Evolutionary conservation across 768 basidiomycete genomes (phyloP), one percentile per base, ranked within the genome.

Genomic region (Pulveroboletus sp.): DNA sequence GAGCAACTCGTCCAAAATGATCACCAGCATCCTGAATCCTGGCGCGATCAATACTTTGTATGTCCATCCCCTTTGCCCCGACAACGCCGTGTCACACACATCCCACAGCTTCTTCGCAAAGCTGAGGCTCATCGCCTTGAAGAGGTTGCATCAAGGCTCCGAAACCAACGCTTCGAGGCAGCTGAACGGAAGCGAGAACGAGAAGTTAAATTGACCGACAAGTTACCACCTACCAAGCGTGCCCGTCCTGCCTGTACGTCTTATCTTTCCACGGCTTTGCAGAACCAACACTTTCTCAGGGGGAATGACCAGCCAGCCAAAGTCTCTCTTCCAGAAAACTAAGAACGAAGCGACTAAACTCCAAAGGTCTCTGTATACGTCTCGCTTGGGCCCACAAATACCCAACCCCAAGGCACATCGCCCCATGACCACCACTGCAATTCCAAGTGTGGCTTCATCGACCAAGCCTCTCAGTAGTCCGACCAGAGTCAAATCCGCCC

Each of bases 241-340:
- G 58, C 74, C 29, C 79, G 77, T 45, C 71, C 60, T n/a, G 59
- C 70, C 60, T 87, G 85, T 86, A 67, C 65, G 81, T 62, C 2
- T 12, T 14, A 12, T 24, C 38, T 31, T 14, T 25, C 35, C 37
- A 29, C 19, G 9, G 17, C 31, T 33, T 52, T 50, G 42, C 37
- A 45, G 34, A 51, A 51, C 55, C 58, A 49, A 56, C 36, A n/a
- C 45, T 25, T 38, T 25, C 20, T 34, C 51, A 77, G 76, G 78
- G 72, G 66, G 66, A 19, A 51, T 66, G 6, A 9, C 69, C n/a
- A 53, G 47, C 43, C 72, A 70, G 33, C 82, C 85, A 19, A 90
- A 84, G 69, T 75, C 84, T 14, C 71, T 91, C 17, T 84, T 92
- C 56, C 85, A 90, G 71, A 90, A 87, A 69, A 83, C 87, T 6